A percentile compares a stretch with the other conserved stretches of the same genome.
These are phyloP conservation scores for Pythium periplocum DNA, from an alignment of 352 stramenopile species.

Conservation along the genomic window DNA sequence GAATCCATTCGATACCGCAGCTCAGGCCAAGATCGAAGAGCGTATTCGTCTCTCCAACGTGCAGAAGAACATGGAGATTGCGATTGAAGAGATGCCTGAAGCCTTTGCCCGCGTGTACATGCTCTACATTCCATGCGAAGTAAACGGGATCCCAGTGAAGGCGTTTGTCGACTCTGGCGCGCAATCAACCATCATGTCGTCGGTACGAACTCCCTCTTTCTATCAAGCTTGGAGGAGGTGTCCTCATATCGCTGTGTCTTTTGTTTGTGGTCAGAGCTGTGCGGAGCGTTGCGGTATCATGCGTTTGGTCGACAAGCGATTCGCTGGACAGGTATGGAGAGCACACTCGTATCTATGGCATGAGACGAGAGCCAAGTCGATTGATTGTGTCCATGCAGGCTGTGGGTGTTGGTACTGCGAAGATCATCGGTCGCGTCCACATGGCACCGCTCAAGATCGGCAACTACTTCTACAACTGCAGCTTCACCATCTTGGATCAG, in stretches of 20 bases:
- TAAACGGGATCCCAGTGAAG: conserved; percentile 81
- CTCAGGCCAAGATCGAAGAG: conserved; percentile 81
- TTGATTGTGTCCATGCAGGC: conserved; percentile 38
- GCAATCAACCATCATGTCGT: conserved; percentile 92
- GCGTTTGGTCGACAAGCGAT: conserved; percentile 84
- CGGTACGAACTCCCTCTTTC: conserved; percentile 25
- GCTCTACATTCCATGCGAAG: conserved; percentile 86
- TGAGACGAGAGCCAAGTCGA: background rate
- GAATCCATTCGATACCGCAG: conserved; percentile 73
- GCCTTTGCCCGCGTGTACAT: conserved; percentile 83
- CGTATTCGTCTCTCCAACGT: conserved; percentile 81
- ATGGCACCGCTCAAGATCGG: conserved; percentile 90
- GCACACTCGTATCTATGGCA: background rate
- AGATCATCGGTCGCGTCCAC: conserved; percentile 96
- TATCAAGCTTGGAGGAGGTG: no score
- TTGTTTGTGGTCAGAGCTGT: conserved; percentile 42
- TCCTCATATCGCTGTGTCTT: background rate
- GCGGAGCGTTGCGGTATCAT: conserved; percentile 90
- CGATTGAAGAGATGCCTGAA: conserved; percentile 86
- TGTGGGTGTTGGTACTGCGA: conserved; percentile 94
- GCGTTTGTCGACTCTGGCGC: conserved; percentile 90
- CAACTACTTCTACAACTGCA: conserved; percentile 89
- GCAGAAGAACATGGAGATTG: conserved; percentile 88
- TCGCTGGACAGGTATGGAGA: conserved; percentile 69
- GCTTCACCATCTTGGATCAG: conserved; percentile 91